Evolutionary conservation across 2,329 filamentous ascomycete species (phyloP).

Genomic region (Colletotrichum agaves): DNA sequence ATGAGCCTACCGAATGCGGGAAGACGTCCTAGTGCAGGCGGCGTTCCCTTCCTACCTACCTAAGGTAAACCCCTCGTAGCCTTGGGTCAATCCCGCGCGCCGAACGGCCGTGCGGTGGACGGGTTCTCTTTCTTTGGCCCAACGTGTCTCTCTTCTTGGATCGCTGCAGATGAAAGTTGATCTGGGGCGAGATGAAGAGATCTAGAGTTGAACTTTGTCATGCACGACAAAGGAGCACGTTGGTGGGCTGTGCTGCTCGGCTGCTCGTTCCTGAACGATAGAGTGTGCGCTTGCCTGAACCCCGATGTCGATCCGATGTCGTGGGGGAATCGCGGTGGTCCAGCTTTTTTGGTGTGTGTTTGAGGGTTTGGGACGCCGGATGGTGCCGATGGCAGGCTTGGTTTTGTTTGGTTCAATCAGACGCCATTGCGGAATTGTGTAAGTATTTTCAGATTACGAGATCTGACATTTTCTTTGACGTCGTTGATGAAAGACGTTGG

Average conservation of each 20-base stretch:
- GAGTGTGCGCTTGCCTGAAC: not conserved
- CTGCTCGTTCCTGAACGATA: not conserved
- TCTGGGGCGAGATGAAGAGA: too few species aligned
- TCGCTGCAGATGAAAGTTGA: not conserved
- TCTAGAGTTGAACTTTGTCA: too few species aligned
- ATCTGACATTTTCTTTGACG: too few species aligned
- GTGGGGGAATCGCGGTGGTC: slow-evolving; percentile 4
- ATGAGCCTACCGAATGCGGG: slow-evolving; percentile 4
- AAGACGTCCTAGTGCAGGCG: not conserved
- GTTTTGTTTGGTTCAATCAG: too few species aligned
- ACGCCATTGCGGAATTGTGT: too few species aligned
- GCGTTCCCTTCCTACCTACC: not conserved
- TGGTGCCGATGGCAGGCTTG: too few species aligned
- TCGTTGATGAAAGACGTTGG: too few species aligned
- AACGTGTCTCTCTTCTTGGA: too few species aligned
- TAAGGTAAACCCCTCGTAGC: too few species aligned
- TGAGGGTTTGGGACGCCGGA: too few species aligned
- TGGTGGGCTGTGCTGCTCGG: not conserved
- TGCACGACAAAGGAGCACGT: not conserved
- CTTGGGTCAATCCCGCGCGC: slow-evolving; percentile 2
- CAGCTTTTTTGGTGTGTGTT: not conserved
- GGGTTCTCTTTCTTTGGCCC: not conserved
- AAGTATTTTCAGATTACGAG: too few species aligned
- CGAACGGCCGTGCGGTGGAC: not conserved
- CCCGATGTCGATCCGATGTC: slow-evolving; percentile 2